Evolutionary conservation across 345 rosid genomes (phyloP).

Genomic region (Iberis pinnata): DNA sequence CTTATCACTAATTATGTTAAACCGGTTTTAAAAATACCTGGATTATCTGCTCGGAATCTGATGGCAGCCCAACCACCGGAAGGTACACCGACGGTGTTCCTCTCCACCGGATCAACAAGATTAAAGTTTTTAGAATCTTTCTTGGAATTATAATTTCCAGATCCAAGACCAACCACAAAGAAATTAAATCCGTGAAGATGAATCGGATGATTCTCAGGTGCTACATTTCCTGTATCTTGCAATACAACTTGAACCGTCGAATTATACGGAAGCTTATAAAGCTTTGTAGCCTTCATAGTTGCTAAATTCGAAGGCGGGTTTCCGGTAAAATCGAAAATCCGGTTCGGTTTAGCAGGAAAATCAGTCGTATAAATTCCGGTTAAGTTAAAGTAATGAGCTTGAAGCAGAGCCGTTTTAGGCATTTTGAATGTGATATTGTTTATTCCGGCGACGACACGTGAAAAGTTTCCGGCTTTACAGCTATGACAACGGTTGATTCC

Average conservation of each 20-base stretch:
- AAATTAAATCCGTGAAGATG: slow-evolving; percentile 92
- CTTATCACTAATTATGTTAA: too few relatives aligned
- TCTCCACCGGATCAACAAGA: slow-evolving; percentile 84
- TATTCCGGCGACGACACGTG: slow-evolving; percentile 64
- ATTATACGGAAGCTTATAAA: slow-evolving; percentile 58
- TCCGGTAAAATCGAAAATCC: slow-evolving; percentile 57
- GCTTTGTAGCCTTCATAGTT: too few relatives aligned
- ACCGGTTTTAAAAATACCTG: slow-evolving; percentile 47
- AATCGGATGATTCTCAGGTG: slow-evolving; percentile 80
- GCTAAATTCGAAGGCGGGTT: too few relatives aligned
- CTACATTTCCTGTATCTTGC: slow-evolving; percentile 75
- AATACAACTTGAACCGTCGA: slow-evolving; percentile 70
- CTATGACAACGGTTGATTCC: slow-evolving; percentile 71
- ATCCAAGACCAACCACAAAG: slow-evolving; percentile 64
- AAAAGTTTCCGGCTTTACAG: slow-evolving; percentile 73
- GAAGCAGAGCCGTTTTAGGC: slow-evolving; percentile 72
- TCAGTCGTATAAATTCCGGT: slow-evolving; percentile 80
- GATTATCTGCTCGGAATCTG: slow-evolving; percentile 84
- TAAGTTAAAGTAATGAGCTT: slow-evolving; percentile 72
- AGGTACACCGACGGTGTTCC: slow-evolving; percentile 88
- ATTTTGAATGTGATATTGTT: slow-evolving; percentile 78
- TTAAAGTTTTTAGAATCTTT: slow-evolving; percentile 59
- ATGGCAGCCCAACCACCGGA: slow-evolving; percentile 92
- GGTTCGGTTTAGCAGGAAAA: slow-evolving; percentile 74
- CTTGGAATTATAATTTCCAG: slow-evolving; percentile 63